Conservation (phyloP, 371 early-diverging fungal species). For the Mortierella sp. region DNA sequence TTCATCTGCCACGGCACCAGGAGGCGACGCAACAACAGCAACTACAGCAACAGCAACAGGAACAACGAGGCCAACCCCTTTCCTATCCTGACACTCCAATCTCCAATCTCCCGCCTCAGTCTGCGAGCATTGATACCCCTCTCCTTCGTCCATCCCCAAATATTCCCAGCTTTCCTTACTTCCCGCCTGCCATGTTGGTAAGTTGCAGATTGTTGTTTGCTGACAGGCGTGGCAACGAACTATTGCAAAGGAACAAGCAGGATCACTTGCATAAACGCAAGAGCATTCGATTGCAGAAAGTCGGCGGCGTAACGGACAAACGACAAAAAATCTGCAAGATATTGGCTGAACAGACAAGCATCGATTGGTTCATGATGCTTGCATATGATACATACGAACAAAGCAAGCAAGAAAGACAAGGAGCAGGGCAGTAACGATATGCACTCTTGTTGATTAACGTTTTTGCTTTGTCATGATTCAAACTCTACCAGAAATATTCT, state of each 20-base stretch:
- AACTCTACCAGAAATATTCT: slow-evolving; percentile 45
- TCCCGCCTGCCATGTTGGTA: slow-evolving; percentile 56
- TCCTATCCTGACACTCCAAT: neutral
- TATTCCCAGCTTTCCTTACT: slow-evolving; percentile 52
- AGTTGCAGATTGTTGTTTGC: neutral
- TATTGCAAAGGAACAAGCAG: no score
- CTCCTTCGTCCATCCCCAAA: slow-evolving; percentile 16
- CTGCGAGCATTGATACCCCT: slow-evolving; percentile 10
- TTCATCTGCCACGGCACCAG: slow-evolving; percentile 13
- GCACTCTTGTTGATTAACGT: neutral
- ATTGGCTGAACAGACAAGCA: neutral
- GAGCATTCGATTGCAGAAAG: no score
- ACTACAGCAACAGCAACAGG: slow-evolving; percentile 9
- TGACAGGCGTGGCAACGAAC: neutral
- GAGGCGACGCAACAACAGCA: neutral
- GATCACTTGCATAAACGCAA: neutral
- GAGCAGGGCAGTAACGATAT: neutral
- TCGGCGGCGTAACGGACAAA: neutral
- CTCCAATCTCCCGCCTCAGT: neutral
- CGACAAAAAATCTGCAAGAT: neutral
- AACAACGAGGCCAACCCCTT: slow-evolving; percentile 1
- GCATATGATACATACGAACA: neutral
- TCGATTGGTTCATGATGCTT: neutral
- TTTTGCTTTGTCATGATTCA: neutral
- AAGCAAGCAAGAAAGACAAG: neutral